Evolutionary conservation across 176 grass and related monocot genomes (phyloP).

Genomic region (Carex cristatella): DNA sequence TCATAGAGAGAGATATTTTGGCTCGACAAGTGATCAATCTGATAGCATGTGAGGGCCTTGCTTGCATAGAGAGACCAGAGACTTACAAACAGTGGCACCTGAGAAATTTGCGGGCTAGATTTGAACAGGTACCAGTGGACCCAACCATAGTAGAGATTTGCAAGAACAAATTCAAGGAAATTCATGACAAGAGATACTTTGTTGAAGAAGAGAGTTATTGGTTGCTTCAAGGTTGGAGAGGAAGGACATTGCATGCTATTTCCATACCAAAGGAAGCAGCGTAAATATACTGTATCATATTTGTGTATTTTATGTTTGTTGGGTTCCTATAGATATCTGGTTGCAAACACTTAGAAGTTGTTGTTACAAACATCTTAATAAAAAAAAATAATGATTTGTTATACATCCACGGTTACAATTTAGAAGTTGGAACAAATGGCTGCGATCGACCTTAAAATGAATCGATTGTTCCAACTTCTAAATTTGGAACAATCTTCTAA

Average conservation of each 20-base stretch:
- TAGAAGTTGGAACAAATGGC: too few species aligned
- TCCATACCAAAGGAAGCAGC: conserved; percentile 5
- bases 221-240: conserved; percentile 30
- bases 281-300: too few species aligned
- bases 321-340: too few species aligned
- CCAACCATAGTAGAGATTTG: conserved; percentile 18
- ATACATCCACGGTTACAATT: too few species aligned
- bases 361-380: too few species aligned
- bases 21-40: conserved; percentile 23
- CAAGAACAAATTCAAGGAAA: conserved; percentile 3
- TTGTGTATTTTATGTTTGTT: too few species aligned
- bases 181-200: conserved; percentile 23
- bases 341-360: too few species aligned
- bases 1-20: conserved; percentile 30
- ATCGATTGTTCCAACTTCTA: too few species aligned
- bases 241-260: conserved; percentile 17
- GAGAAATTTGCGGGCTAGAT: conserved; percentile 25
- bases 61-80: conserved; percentile 29
- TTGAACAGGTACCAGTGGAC: conserved; percentile 15
- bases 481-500: too few species aligned
- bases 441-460: too few species aligned
- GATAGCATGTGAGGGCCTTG: conserved; percentile 25
- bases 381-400: too few species aligned
- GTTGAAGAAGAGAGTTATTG: conserved; percentile 28
- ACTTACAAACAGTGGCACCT: conserved; percentile 35